Evolutionary conservation across 2,329 filamentous ascomycete genomes (phyloP), one percentile per base, ranked within the genome.

Genomic region (Pyrenophora graminea): DNA sequence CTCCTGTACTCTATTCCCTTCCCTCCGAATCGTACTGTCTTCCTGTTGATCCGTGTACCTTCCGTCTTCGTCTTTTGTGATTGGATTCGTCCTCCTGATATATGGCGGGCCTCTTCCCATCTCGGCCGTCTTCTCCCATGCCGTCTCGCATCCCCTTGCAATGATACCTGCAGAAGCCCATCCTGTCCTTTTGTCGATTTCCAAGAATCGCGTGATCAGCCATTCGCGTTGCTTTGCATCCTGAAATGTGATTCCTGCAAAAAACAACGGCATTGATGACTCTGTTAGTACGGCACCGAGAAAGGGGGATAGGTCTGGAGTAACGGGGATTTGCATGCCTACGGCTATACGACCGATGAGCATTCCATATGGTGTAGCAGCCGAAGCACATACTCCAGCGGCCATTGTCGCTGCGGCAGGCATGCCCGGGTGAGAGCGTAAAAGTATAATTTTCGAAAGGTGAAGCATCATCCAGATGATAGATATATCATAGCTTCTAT

Each of bases 391-490:
- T 57, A 95, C 81, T 6, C 87, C 88, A 0, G 91, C 91, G 2
- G 94, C 91, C 63, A 91, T 84, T 84, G 96, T 91, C 31, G 91
- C 89, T 7, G 92, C 86, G 0, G 93, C 91, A 0, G 92, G 93
- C 91, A 97, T 97, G 19, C 83, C 84, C 0, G 94, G 94, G 61
- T 97, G 92, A 1, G 86, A 81, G 30, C 94, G 83, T 52, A 93
- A 80, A n/a, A 94, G 81, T 46, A 92, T 82, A 50, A 97, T 93
- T 39, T 91, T 81, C 0, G 87, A 87, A 79, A 93, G 90, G 72
- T 96, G 89, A 70, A 90, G 92, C 58, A 92, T 88, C 67, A 89
- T 85, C 90, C 91, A 96, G 18, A 97, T 80, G 30, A 90, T 88
- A 2, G 89, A 90, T 56, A 97, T 88, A n/a, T 88, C 87, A 70